These are phyloP conservation scores for Tolypocladium nubicola DNA, from an alignment of 2,329 filamentous ascomycete species.

Conservation along the genomic window DNA sequence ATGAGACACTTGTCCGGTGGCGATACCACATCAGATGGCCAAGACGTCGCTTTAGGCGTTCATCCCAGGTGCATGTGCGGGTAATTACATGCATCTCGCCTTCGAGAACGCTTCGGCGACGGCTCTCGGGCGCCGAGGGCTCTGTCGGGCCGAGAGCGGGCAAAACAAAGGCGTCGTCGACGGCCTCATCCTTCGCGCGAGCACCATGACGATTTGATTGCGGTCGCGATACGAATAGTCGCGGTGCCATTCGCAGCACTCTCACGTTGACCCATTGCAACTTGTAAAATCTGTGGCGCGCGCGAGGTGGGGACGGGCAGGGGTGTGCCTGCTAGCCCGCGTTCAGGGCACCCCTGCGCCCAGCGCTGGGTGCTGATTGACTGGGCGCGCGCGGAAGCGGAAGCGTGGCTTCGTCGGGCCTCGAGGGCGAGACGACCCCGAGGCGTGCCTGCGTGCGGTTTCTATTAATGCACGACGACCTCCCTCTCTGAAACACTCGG, in stretches of 20 bases:
- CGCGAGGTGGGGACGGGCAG: neutral
- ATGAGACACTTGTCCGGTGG: neutral
- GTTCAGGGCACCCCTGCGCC: too few relatives aligned
- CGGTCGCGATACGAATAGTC: neutral
- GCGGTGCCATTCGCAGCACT: neutral
- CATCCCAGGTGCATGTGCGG: neutral
- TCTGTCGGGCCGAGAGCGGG: neutral
- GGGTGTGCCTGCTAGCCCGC: too few relatives aligned
- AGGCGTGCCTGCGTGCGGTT: neutral
- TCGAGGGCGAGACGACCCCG: neutral
- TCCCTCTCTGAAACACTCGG: neutral
- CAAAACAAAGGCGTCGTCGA: neutral
- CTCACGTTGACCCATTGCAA: neutral
- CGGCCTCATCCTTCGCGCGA: neutral
- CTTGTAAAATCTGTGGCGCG: neutral
- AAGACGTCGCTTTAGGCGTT: neutral
- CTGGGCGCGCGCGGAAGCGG: neutral
- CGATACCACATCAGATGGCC: neutral
- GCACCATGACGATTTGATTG: neutral
- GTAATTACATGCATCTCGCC: neutral
- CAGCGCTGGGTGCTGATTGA: too few relatives aligned
- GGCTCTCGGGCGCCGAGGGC: neutral
- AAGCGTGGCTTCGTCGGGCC: neutral
- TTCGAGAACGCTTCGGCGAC: neutral
- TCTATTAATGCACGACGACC: neutral